phyloP scores from a whole-genome alignment of 1,139 yeast species.

The Geotrichum citri-aurantii region DNA sequence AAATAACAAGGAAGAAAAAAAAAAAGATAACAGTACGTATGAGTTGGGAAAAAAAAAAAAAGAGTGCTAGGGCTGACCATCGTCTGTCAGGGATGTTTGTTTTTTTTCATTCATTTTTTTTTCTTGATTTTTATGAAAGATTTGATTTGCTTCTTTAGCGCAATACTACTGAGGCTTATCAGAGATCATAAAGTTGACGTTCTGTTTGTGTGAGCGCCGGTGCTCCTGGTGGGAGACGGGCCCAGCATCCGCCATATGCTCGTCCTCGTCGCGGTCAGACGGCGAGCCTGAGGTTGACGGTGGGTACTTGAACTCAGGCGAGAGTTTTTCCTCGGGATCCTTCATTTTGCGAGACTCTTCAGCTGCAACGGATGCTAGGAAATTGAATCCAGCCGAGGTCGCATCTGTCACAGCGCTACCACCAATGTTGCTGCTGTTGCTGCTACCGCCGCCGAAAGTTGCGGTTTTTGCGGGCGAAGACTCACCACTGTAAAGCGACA shows the following conservation, averaged over 20 bases:
- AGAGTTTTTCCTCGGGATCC: background rate
- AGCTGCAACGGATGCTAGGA: slow-evolving; percentile 15
- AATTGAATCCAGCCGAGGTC: slow-evolving; percentile 11
- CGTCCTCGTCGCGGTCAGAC: background rate
- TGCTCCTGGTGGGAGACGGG: slow-evolving; percentile 2
- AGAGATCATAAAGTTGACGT: slow-evolving; percentile 19
- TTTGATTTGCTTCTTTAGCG: too few species aligned
- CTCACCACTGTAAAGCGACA: slow-evolving; percentile 16
- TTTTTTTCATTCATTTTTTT: too few species aligned
- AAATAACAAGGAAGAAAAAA: background rate
- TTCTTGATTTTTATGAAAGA: too few species aligned
- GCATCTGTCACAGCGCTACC: background rate
- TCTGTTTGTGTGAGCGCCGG: slow-evolving; percentile 18
- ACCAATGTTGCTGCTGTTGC: background rate
- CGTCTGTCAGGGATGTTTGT: too few species aligned
- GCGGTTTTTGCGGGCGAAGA: background rate
- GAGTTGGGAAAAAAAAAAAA: background rate
- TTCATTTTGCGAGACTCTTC: slow-evolving; percentile 7
- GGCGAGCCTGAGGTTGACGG: background rate
- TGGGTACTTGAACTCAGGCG: slow-evolving; percentile 12
- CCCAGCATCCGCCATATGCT: background rate
- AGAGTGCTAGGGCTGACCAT: background rate
- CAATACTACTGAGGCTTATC: slow-evolving; percentile 4
- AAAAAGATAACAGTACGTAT: background rate
- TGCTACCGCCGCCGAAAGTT: background rate